These are phyloP conservation scores for Cystofilobasidium macerans DNA, from an alignment of 768 basidiomycete species.

Conservation along the genomic window DNA sequence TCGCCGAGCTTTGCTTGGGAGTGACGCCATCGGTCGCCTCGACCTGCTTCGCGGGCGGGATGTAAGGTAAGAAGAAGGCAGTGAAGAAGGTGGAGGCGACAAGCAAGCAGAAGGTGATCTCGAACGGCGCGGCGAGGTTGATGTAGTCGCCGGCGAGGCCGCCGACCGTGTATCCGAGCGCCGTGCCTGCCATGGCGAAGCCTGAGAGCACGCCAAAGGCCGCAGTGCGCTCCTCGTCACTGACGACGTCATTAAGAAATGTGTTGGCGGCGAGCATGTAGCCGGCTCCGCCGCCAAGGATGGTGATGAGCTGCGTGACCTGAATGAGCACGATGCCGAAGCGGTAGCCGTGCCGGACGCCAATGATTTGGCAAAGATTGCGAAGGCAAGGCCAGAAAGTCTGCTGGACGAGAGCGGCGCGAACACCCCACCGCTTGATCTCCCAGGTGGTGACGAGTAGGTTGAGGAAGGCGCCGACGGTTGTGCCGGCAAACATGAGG, in stretches of 20 bases:
- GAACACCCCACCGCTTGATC: constrained; percentile 31
- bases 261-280: constrained; percentile 35
- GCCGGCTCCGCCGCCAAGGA: constrained; percentile 30
- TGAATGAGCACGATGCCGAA: constrained; percentile 32
- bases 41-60: constrained; percentile 31
- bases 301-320: constrained; percentile 35
- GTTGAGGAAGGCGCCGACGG: constrained; percentile 31
- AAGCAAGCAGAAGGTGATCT: constrained; percentile 32
- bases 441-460: constrained; percentile 30
- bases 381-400: constrained; percentile 33
- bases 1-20: too few species aligned
- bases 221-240: constrained; percentile 32
- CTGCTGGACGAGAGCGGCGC: constrained; percentile 34
- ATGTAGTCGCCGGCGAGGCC: constrained; percentile 28
- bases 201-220: constrained; percentile 35
- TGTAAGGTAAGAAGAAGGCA: constrained; percentile 35
- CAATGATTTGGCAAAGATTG: constrained; percentile 33
- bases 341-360: constrained; percentile 29
- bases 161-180: constrained; percentile 30
- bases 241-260: constrained; percentile 31
- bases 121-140: constrained; percentile 33
- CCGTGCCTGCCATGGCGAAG: constrained; percentile 31
- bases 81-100: constrained; percentile 32
- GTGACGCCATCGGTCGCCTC: too few species aligned
- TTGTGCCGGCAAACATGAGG: constrained; percentile 1